Base-by-base conservation (phyloP, 2,329 filamentous ascomycete genomes). In the Phaeomoniella chlamydospora region DNA sequence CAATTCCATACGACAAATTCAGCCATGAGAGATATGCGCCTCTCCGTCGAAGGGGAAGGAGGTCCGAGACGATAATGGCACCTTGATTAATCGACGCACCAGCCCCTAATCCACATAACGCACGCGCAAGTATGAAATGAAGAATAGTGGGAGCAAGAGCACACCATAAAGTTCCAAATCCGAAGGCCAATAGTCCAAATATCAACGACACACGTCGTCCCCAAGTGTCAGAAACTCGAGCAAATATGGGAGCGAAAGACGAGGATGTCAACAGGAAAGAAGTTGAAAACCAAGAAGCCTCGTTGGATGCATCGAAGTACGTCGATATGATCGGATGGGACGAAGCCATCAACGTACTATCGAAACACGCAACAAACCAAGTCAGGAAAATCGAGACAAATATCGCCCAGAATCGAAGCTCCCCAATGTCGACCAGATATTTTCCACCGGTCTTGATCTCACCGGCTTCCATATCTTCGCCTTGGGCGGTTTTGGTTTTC, bases 281-380 rank as follows among this genome's bases (percentile, higher is more conserved):
- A 0, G 82, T 88, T 2, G 80, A 85, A 3, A 88, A 65, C 83
- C 83, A 90, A 2, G 81, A 85, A 3, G 83, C 83, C 33, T 74
- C 74, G 53, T 88, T 85, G 18, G 80, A 81, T 34, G 79, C 72
- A 41, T 76, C 62, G 55, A 88, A 88, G 53, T 87, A 75, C 1
- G 80, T 85, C 0, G 81, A 86, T 41, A 88, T 85, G 39, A 83
- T 79, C 0, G 82, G 81, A 53, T 90, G 82, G 30, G 71, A 78
- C 2, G 80, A 84, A 3, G 80, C 80, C 80, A 88, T 86, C 44
- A 88, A 70, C 3, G 81, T 88, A 9, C 72, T 70, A 59, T 88
- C 83, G 49, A 88, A 87, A 51, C 66, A 74, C 5, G 54, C 59
- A 37, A 64, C 32, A 15, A 34, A 18, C 32, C 32, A 34, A 17